Percentiles rank a stretch among this genome's conserved stretches.
These are phyloP conservation scores for Domatiomyces catenatus DNA, from an alignment of 2,329 filamentous ascomycete species.

Conservation along the genomic window DNA sequence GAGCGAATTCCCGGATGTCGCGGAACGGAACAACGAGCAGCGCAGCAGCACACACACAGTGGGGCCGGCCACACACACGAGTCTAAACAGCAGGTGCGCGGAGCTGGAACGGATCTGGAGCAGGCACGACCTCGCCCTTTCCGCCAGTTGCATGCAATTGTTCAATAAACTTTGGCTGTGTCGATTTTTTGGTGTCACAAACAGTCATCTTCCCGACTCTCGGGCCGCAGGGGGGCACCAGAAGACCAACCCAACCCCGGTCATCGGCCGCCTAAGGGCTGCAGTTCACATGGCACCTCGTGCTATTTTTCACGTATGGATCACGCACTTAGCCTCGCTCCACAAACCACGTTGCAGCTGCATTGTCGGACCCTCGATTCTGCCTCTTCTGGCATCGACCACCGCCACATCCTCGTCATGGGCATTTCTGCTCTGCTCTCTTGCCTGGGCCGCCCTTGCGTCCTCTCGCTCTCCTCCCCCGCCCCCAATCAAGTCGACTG, in stretches of 20 bases:
- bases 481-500: not conserved
- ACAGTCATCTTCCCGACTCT: not conserved
- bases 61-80: not conserved
- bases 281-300: not conserved
- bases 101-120: not conserved
- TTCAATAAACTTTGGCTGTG: not conserved
- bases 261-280: not conserved
- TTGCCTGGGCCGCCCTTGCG: too few relatives aligned
- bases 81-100: not conserved
- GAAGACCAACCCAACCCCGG: not conserved
- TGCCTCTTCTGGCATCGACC: not conserved
- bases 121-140: not conserved
- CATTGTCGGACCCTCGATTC: not conserved
- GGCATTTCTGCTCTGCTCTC: not conserved
- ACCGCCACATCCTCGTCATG: not conserved
- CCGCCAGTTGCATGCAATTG: not conserved
- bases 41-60: not conserved
- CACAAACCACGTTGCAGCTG: not conserved
- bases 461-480: not conserved
- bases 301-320: not conserved
- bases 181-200: not conserved
- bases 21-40: not conserved
- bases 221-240: not conserved
- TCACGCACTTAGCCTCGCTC: not conserved
- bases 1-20: not conserved